A percentile compares a stretch with the other conserved stretches of the same genome.
Evolutionary conservation across 352 stramenopile species (phyloP).

Genomic region (Globisporangium nunn): DNA sequence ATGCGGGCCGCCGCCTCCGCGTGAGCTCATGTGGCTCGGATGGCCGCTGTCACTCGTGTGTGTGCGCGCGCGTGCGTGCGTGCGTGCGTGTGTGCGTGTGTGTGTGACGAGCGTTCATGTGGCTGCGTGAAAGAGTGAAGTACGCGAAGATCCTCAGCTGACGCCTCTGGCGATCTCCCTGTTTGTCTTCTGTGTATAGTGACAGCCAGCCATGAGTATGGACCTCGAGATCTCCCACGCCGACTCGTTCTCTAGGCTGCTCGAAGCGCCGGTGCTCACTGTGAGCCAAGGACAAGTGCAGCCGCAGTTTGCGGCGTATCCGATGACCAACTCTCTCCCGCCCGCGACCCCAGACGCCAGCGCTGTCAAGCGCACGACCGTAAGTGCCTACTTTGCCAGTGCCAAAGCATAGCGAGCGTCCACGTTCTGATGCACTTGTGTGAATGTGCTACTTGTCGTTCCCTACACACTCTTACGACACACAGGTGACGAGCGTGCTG

Average conservation of each 20-base stretch:
- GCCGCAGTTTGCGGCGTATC: constrained; percentile 2
- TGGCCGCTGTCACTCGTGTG: neutral
- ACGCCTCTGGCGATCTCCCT: neutral
- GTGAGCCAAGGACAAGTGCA: neutral
- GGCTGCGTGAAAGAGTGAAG: neutral
- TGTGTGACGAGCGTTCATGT: no score
- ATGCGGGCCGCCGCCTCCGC: no score
- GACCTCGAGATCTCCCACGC: constrained; percentile 11
- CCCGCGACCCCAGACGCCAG: constrained; percentile 6
- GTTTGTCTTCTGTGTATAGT: neutral
- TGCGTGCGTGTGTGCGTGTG: neutral
- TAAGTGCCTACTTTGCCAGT: neutral
- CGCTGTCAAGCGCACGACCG: neutral
- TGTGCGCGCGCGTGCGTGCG: neutral
- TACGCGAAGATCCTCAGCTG: neutral
- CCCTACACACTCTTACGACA: neutral
- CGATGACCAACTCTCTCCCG: neutral
- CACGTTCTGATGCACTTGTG: no score
- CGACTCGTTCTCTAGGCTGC: constrained; percentile 6
- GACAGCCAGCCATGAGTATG: constrained; percentile 8
- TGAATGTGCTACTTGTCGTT: neutral
- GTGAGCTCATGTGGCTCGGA: neutral
- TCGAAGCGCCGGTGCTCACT: neutral
- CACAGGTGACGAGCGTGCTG: constrained; percentile 17
- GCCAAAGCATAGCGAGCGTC: neutral